These are phyloP conservation scores for Aspergillus sp. DNA, from an alignment of 2,329 filamentous ascomycete species.

Conservation along the genomic window DNA sequence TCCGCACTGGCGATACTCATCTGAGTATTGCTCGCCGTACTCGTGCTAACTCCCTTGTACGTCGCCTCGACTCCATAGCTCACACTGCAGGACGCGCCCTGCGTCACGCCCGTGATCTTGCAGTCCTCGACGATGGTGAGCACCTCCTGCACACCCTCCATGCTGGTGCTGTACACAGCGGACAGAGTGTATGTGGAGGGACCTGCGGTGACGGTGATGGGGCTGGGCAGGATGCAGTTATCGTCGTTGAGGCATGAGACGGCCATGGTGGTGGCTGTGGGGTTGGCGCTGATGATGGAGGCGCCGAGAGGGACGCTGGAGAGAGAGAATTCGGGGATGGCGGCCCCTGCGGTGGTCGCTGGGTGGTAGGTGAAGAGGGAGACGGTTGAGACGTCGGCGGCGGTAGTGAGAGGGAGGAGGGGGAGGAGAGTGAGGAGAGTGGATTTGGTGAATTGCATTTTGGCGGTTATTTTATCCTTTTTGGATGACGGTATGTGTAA, in stretches of 20 bases:
- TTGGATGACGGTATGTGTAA: neutral
- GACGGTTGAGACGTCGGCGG: conserved; percentile 9
- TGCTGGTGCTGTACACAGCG: conserved; percentile 14
- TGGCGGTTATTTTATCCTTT: neutral
- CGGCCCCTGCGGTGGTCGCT: neutral
- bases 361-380: conserved; percentile 15
- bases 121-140: conserved; percentile 17
- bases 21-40: conserved; percentile 6
- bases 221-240: conserved; percentile 14
- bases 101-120: conserved; percentile 20
- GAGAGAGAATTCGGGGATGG: neutral
- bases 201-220: conserved; percentile 22
- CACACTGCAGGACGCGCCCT: conserved; percentile 18
- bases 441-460: neutral
- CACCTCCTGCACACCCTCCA: conserved; percentile 4
- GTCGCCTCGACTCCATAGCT: conserved; percentile 4
- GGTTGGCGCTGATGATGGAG: conserved; percentile 21
- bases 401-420: conserved; percentile 2
- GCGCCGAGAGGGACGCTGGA: conserved; percentile 7
- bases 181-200: conserved; percentile 22
- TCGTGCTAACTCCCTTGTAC: neutral
- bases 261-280: conserved; percentile 21
- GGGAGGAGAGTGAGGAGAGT: neutral
- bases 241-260: conserved; percentile 14
- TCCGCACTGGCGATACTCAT: conserved; percentile 5